A percentile compares a stretch with the other conserved stretches of the same genome.
Conservation (phyloP, 148 eudicot genomes). For the Vaccinium darrowii region DNA sequence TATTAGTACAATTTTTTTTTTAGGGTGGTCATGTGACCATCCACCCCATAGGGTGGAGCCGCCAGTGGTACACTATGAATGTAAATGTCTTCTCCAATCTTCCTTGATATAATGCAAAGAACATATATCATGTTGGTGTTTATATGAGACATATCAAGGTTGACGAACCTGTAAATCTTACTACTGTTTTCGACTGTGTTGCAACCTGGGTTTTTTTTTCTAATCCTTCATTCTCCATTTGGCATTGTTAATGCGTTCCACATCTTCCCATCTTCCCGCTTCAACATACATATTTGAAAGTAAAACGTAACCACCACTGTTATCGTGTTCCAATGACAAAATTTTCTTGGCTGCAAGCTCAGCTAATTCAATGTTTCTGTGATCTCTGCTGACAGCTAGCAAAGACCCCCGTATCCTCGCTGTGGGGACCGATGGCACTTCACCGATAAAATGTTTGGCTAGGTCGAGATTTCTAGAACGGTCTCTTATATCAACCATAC, state of each 20-base stretch:
- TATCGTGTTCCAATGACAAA: no score
- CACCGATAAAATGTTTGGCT: conserved; percentile 46
- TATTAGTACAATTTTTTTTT: no score
- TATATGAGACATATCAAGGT: conserved; percentile 45
- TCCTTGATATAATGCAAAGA: conserved; percentile 38
- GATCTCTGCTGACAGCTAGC: no score
- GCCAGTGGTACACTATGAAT: conserved; percentile 7
- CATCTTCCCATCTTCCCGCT: conserved; percentile 61
- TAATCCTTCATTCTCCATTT: conserved; percentile 42
- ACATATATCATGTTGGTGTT: conserved; percentile 43
- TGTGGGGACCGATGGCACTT: conserved; percentile 65
- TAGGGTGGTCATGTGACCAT: no score
- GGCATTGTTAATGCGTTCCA: conserved; percentile 34
- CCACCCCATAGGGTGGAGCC: no score
- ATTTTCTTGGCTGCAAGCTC: no score
- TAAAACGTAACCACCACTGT: conserved; percentile 53
- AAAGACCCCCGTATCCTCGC: conserved; percentile 79
- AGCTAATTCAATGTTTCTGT: no score
- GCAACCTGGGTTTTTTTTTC: conserved; percentile 36
- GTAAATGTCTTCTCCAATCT: conserved; percentile 35
- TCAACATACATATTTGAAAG: conserved; percentile 64
- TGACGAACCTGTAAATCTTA: conserved; percentile 35
- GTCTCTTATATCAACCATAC: conserved; percentile 73
- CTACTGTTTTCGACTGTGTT: conserved; percentile 41
- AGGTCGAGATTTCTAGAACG: conserved; percentile 47